Percentiles rank a stretch among this genome's conserved stretches.
phyloP scores from a whole-genome alignment of 2,329 filamentous ascomycete species.

The Thelonectria rubi region DNA sequence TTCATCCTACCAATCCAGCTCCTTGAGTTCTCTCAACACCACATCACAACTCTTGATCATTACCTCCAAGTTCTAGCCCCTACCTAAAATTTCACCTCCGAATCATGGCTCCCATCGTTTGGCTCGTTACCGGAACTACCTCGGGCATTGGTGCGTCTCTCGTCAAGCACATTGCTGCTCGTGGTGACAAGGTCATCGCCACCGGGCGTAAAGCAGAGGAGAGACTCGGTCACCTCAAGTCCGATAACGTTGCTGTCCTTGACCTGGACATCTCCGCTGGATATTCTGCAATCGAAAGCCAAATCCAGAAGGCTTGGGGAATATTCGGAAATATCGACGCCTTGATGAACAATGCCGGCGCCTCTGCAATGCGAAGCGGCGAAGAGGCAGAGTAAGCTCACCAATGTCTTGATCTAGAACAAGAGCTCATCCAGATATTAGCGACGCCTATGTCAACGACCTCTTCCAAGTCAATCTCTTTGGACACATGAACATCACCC shows the following conservation, averaged over 20 bases:
- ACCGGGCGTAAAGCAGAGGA: slow-evolving; percentile 40
- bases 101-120: slow-evolving; percentile 38
- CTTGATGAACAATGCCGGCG: slow-evolving; percentile 49
- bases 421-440: slow-evolving; percentile 7
- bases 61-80: no score
- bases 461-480: slow-evolving; percentile 45
- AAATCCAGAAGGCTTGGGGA: slow-evolving; percentile 40
- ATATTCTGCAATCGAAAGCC: slow-evolving; percentile 26
- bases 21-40: neutral
- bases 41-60: no score
- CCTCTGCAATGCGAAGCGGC: slow-evolving; percentile 37
- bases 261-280: slow-evolving; percentile 45
- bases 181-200: slow-evolving; percentile 46
- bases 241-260: slow-evolving; percentile 40
- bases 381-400: slow-evolving; percentile 47
- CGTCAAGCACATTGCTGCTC: slow-evolving; percentile 34
- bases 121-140: slow-evolving; percentile 48
- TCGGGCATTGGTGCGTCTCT: slow-evolving; percentile 45
- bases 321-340: slow-evolving; percentile 47
- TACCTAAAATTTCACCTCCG: neutral
- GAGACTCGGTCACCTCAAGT: slow-evolving; percentile 38
- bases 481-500: slow-evolving; percentile 40
- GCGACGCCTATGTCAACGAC: slow-evolving; percentile 35
- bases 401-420: no score
- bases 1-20: neutral